Evolutionary conservation across 306 rosid genomes (phyloP).

Genomic region (Phaseolus lunatus): DNA sequence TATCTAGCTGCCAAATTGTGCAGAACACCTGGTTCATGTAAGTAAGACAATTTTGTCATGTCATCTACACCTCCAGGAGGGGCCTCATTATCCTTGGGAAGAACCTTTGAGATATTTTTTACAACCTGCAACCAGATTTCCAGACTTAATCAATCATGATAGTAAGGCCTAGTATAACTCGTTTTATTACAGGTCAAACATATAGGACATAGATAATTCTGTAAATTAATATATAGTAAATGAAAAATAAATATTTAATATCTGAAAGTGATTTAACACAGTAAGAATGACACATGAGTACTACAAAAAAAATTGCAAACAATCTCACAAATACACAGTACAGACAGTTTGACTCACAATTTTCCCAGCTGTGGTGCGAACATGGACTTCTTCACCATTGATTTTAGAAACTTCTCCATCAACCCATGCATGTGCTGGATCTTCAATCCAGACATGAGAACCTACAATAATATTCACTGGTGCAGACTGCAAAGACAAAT

Average conservation of each 20-base stretch:
- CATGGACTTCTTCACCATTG: slow-evolving; percentile 82
- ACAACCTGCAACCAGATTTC: slow-evolving; percentile 68
- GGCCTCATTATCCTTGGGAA: slow-evolving; percentile 96
- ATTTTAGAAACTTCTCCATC: slow-evolving; percentile 92
- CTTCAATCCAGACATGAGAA: slow-evolving; percentile 99
- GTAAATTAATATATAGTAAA: slow-evolving; percentile 26
- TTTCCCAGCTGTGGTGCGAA: slow-evolving; percentile 70
- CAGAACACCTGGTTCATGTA: slow-evolving; percentile 99
- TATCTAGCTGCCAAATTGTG: slow-evolving; percentile 96
- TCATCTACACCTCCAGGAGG: slow-evolving; percentile 99
- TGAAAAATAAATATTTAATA: neutral
- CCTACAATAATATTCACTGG: slow-evolving; percentile 97
- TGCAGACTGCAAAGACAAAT: slow-evolving; percentile 73
- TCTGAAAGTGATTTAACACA: slow-evolving; percentile 15
- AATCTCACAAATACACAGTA: slow-evolving; percentile 20
- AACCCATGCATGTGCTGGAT: slow-evolving; percentile 87
- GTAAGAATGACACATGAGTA: slow-evolving; percentile 10
- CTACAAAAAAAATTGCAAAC: slow-evolving; percentile 21
- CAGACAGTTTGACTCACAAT: slow-evolving; percentile 63
- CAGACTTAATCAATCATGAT: slow-evolving; percentile 43
- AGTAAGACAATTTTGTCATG: slow-evolving; percentile 98
- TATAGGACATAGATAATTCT: slow-evolving; percentile 11
- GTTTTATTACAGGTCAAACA: slow-evolving; percentile 3
- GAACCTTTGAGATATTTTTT: slow-evolving; percentile 81
- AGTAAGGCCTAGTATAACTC: neutral